phyloP scores from a whole-genome alignment of 1,284 basidiomycete genomes.

The Ustilago sp. region DNA sequence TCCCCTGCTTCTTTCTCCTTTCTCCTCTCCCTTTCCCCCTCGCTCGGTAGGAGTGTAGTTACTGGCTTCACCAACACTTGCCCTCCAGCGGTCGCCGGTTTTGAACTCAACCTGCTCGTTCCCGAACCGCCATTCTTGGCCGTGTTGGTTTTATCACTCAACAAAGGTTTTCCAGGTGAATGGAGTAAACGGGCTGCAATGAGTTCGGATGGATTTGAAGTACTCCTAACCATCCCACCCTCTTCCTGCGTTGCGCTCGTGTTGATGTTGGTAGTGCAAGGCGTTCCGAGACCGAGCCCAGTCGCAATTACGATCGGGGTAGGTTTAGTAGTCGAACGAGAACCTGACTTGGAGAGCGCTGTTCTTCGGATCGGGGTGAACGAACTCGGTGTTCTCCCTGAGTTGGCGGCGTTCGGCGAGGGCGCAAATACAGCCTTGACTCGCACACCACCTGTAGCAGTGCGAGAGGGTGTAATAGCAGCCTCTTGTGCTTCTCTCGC shows the following conservation, averaged over 20 bases:
- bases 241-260: neutral
- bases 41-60: neutral
- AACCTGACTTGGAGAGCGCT: slow-evolving; percentile 2
- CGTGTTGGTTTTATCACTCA: slow-evolving; percentile 29
- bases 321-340: slow-evolving; percentile 4
- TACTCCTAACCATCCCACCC: slow-evolving; percentile 29
- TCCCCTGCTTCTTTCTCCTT: slow-evolving; percentile 1
- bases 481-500: neutral
- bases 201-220: slow-evolving; percentile 41
- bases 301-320: slow-evolving; percentile 8
- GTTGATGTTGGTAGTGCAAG: slow-evolving; percentile 1
- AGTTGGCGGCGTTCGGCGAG: neutral
- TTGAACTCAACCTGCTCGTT: slow-evolving; percentile 13
- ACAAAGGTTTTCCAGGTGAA: slow-evolving; percentile 8
- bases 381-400: neutral
- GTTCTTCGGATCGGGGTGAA: slow-evolving; percentile 33
- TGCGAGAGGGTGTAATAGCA: neutral
- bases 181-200: slow-evolving; percentile 25
- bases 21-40: slow-evolving; percentile 1
- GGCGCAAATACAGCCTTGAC: slow-evolving; percentile 33
- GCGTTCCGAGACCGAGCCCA: slow-evolving; percentile 16
- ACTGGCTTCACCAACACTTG: neutral
- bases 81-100: neutral
- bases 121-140: slow-evolving; percentile 2
- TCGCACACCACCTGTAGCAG: neutral